Evolutionary conservation across 2,329 filamentous ascomycete species (phyloP), one percentile per base, ranked within the genome.

Genomic region (Hypoxylon sp.): DNA sequence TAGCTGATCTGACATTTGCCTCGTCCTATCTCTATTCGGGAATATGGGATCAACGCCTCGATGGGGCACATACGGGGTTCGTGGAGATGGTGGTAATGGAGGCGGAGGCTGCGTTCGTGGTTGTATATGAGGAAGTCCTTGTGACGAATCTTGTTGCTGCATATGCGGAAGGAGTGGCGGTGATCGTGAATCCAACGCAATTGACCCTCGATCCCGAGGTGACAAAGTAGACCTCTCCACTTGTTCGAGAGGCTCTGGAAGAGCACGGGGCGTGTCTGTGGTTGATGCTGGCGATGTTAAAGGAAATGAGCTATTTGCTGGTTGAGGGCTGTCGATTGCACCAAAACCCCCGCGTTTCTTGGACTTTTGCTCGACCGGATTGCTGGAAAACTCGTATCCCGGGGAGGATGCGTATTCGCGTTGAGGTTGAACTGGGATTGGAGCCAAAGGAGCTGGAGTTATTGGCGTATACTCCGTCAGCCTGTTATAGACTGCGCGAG

Each of bases 371-470:
- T 77, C 75, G 43, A 56, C 53, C 12, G 65, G 61, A 46, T 69
- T 67, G 41, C 71, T 69, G 41, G 73, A 71, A 37, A 75, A 71
- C 32, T 77, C 76, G 68, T 78, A 77, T 14, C 75, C 74, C 25
- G 76, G 75, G 3, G 76, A 76, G 21, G 73, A 72, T 37, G 68
- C 72, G 69, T 77, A 77, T 61, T 77, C 75, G 63, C 75, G 75
- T 52, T 70, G 74, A n/a, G 71, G 66, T 45, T 69, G 71, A 37
- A 69, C 63, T 39, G 61, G 45, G 39, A 67, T 65, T 30, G 69
- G 73, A 56, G 67, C 71, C 53, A 70, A 57, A 29, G 70, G 77
- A 53, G 70, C 74, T 23, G 75, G 75, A 29, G 75, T 76, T 29
- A 78, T 77, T 21, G 74, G 73, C 60, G 74, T 46, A 58, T 74